Evolutionary conservation across 1,284 basidiomycete species (phyloP).

Genomic region (Cutaneotrichosporon spelunceum): DNA sequence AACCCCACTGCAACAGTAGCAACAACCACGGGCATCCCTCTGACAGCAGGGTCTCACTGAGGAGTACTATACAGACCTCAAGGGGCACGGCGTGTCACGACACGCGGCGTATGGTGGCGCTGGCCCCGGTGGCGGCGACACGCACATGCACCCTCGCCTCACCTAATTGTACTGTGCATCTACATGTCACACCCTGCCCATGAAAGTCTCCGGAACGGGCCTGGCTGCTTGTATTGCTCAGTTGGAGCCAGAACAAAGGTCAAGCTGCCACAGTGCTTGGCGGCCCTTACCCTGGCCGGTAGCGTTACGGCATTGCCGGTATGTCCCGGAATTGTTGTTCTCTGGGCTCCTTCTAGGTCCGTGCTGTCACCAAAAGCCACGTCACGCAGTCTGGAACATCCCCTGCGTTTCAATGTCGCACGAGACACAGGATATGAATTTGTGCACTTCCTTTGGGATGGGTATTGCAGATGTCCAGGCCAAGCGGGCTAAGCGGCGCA

Average conservation of each 20-base stretch:
- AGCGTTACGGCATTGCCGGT: background rate
- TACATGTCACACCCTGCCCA: background rate
- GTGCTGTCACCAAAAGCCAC: background rate
- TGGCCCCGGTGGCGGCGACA: conserved; percentile 34
- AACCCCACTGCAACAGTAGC: background rate
- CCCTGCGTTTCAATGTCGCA: background rate
- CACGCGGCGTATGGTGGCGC: conserved; percentile 15
- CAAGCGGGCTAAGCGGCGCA: too few relatives aligned
- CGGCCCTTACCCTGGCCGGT: background rate
- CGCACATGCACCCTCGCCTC: conserved; percentile 42
- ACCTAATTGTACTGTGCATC: conserved; percentile 16
- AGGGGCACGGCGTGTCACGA: conserved; percentile 50
- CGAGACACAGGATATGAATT: too few relatives aligned
- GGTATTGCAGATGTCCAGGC: too few relatives aligned
- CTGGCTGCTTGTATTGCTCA: too few relatives aligned
- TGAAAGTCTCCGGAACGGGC: too few relatives aligned
- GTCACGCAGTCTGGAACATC: conserved; percentile 3
- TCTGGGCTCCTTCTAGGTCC: background rate
- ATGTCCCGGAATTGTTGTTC: background rate
- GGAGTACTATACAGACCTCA: conserved; percentile 69
- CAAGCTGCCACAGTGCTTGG: background rate
- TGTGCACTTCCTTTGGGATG: background rate
- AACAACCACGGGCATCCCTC: background rate
- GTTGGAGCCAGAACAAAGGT: background rate
- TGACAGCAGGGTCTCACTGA: conserved; percentile 58